These are phyloP conservation scores for Emmonsiellopsis sp. DNA, from an alignment of 2,329 filamentous ascomycete species.

Conservation along the genomic window DNA sequence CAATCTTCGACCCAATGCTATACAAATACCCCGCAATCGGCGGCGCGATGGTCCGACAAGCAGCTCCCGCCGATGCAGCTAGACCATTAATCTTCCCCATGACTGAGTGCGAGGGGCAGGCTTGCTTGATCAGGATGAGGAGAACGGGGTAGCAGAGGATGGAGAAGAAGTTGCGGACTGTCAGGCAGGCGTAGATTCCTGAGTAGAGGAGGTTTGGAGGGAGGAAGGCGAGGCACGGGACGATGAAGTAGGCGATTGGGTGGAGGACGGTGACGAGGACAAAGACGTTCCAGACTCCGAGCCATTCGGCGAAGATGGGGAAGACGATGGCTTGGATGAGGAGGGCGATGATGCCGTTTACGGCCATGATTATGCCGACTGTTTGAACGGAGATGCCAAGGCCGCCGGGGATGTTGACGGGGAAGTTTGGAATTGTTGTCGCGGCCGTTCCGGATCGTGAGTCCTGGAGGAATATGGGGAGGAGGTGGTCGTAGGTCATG, in stretches of 20 bases:
- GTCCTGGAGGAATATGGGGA: slow-evolving; percentile 90
- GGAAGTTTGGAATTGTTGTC: slow-evolving; percentile 24
- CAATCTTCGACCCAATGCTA: slow-evolving; percentile 47
- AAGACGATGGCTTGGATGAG: slow-evolving; percentile 66
- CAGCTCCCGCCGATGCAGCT: slow-evolving; percentile 62
- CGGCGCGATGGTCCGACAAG: slow-evolving; percentile 60
- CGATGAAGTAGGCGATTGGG: slow-evolving; percentile 58
- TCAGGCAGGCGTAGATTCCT: slow-evolving; percentile 57
- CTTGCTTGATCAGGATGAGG: slow-evolving; percentile 64
- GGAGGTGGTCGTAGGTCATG: slow-evolving; percentile 87
- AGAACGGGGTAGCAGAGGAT: slow-evolving; percentile 61
- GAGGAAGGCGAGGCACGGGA: slow-evolving; percentile 57
- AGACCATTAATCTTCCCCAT: slow-evolving; percentile 65
- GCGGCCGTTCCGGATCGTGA: slow-evolving; percentile 27
- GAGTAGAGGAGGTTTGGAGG: slow-evolving; percentile 46
- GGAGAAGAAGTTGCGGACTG: slow-evolving; percentile 57
- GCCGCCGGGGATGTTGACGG: slow-evolving; percentile 54
- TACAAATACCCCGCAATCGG: slow-evolving; percentile 61
- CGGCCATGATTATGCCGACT: slow-evolving; percentile 59
- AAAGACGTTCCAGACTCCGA: slow-evolving; percentile 61
- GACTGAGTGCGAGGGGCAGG: slow-evolving; percentile 52
- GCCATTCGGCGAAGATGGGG: slow-evolving; percentile 51
- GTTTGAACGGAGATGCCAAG: slow-evolving; percentile 57
- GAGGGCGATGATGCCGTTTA: slow-evolving; percentile 63
- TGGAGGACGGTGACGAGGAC: slow-evolving; percentile 57